Evolutionary conservation across 352 stramenopile genomes (phyloP), one percentile per base, ranked within the genome.

Genomic region (Poterioochromonas sp.): DNA sequence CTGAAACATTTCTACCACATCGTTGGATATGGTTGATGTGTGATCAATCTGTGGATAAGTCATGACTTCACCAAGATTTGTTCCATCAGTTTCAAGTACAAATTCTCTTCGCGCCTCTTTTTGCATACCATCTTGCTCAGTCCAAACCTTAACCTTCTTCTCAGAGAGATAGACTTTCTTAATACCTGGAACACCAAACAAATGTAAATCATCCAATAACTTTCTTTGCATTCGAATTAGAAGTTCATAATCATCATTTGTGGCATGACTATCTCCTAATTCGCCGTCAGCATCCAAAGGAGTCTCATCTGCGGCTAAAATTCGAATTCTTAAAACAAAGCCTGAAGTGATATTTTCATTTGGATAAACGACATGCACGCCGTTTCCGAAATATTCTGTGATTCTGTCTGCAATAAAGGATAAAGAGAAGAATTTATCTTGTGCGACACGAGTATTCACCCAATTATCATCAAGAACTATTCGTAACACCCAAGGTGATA

Each of bases 61-160:
- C 47, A 78, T 54, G 15, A 99, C 93, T 82, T 95, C 94, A 80
- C 98, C 90, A 53, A 99, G 87, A 83, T 98, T 99, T 58, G 94
- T 97, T 47, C 96, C 96, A 86, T 99, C 95, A 47, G 95, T 99
- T 86, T 99, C 95, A 15, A 99, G 87, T 76, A 99, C 92, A 91
- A 92, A 99, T 85, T 99, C 95, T 68, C 91, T 68, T 29, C 63
- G 35, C 37, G 85, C 83, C 26, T 81, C 92, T n/a, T n/a, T n/a
- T 62, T 62, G 8, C 83, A 98, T 98, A 35, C 94, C 95, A 77
- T 91, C 89, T 79, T 97, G 88, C 78, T 98, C 92, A 32, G 1
- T 29, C 44, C 44, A 78, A n/a, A 26, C 29, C 20, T 37, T 58
- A 1, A 11, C 1, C 26, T 89, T 94, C 49, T 96, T 95, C 5